These are phyloP conservation scores for Salvia miltiorrhiza DNA, from an alignment of 257 asterid species.

Conservation along the genomic window DNA sequence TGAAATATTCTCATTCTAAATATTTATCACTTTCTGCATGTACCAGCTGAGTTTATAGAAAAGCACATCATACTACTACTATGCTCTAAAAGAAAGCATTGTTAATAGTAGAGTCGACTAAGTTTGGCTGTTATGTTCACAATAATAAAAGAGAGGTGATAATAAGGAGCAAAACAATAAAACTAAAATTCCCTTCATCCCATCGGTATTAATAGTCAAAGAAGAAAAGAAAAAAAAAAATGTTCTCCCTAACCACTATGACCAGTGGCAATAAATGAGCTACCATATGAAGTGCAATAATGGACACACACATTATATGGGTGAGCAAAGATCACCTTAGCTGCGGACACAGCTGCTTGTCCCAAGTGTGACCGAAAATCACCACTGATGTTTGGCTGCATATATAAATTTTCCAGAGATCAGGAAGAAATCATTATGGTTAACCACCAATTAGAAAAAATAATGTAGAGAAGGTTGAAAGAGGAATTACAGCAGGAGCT, in stretches of 20 bases:
- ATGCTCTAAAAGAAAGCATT: not conserved
- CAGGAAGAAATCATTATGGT: conserved; percentile 18
- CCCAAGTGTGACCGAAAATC: conserved; percentile 84
- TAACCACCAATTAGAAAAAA: conserved; percentile 20
- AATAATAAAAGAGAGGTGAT: no score
- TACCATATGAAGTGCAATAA: no score
- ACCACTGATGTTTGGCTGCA: conserved; percentile 77
- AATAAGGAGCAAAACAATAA: no score
- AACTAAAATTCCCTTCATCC: no score
- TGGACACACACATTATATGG: not conserved
- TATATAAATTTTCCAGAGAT: conserved; percentile 24
- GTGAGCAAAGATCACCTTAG: conserved; percentile 61
- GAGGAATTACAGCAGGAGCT: conserved; percentile 92
- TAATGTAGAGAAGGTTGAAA: conserved; percentile 18
- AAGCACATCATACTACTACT: not conserved
- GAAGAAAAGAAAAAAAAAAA: no score
- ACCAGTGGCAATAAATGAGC: no score
- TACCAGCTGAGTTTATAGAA: not conserved
- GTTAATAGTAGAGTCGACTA: not conserved
- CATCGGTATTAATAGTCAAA: no score
- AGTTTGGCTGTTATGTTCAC: not conserved
- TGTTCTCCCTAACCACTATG: no score
- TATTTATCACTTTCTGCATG: not conserved
- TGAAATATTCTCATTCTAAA: not conserved
- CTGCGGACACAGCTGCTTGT: conserved; percentile 97